A percentile compares a stretch with the other conserved stretches of the same genome.
These are phyloP conservation scores for Stellera chamaejasme DNA, from an alignment of 345 rosid genomes.

Conservation along the genomic window DNA sequence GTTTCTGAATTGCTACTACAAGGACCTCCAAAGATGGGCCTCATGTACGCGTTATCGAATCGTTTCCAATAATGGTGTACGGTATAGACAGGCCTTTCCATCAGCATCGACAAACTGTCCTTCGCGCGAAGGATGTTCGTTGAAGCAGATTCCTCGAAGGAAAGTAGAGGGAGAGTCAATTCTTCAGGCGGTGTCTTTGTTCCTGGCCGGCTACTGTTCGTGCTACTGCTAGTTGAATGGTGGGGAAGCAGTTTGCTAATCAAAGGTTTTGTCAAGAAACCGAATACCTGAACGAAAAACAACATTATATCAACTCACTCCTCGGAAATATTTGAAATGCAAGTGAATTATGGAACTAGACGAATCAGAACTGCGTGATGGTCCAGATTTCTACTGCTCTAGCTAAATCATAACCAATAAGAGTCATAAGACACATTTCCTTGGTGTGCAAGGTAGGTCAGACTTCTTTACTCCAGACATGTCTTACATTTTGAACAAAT, in stretches of 20 bases:
- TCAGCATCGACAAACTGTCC: slow-evolving; percentile 60
- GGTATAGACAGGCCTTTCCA: slow-evolving; percentile 74
- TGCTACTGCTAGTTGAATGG: slow-evolving; percentile 5
- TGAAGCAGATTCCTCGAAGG: slow-evolving; percentile 54
- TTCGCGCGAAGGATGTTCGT: slow-evolving; percentile 65
- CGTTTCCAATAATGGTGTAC: slow-evolving; percentile 81
- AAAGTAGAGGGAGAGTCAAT: slow-evolving; percentile 49
- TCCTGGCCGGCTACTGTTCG: slow-evolving; percentile 9
- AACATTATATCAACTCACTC: background rate
- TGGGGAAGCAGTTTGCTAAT: slow-evolving; percentile 45
- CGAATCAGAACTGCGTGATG: too few species aligned
- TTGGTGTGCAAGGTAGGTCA: too few species aligned
- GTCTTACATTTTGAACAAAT: too few species aligned
- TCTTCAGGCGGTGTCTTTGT: slow-evolving; percentile 48
- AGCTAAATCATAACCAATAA: too few species aligned
- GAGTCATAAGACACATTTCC: too few species aligned
- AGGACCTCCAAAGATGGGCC: slow-evolving; percentile 85
- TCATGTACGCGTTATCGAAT: slow-evolving; percentile 78
- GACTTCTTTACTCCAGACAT: too few species aligned
- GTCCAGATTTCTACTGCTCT: too few species aligned
- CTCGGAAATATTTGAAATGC: too few species aligned
- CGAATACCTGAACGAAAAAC: slow-evolving; percentile 53
- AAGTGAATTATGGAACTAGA: too few species aligned
- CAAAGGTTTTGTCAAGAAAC: slow-evolving; percentile 81
- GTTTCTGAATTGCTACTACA: slow-evolving; percentile 26